phyloP scores from a whole-genome alignment of 352 stramenopile genomes.

The Hyaloperonospora brassicae region DNA sequence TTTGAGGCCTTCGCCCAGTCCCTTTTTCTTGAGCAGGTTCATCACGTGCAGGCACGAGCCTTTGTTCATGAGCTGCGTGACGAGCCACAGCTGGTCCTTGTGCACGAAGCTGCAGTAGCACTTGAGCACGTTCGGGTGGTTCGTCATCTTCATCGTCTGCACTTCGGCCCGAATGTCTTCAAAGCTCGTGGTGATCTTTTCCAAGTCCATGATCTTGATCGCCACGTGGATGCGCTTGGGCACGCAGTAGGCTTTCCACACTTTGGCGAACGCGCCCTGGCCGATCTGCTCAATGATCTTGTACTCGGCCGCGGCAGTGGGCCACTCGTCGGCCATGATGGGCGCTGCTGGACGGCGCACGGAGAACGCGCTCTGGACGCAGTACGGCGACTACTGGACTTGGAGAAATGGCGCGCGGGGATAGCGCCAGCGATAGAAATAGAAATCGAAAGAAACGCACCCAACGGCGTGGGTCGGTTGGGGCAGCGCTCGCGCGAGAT shows the following conservation, averaged over 20 bases:
- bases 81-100: slow-evolving; percentile 96
- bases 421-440: neutral
- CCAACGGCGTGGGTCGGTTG: too few relatives aligned
- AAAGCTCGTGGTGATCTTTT: slow-evolving; percentile 96
- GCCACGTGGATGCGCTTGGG: slow-evolving; percentile 87
- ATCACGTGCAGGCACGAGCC: slow-evolving; percentile 97
- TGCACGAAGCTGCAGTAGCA: slow-evolving; percentile 97
- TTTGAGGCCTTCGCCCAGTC: slow-evolving; percentile 79
- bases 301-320: slow-evolving; percentile 75
- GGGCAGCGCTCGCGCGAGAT: too few relatives aligned
- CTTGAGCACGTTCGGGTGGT: slow-evolving; percentile 96
- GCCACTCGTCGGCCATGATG: slow-evolving; percentile 80
- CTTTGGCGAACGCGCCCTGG: slow-evolving; percentile 96
- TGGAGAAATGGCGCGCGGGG: too few relatives aligned
- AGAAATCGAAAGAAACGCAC: too few relatives aligned
- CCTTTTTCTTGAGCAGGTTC: slow-evolving; percentile 89
- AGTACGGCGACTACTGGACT: neutral
- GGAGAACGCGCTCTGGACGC: slow-evolving; percentile 16
- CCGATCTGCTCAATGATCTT: slow-evolving; percentile 87
- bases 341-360: slow-evolving; percentile 4
- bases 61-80: slow-evolving; percentile 99
- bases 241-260: slow-evolving; percentile 92
- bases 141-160: slow-evolving; percentile 98
- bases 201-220: slow-evolving; percentile 99
- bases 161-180: slow-evolving; percentile 91